Evolutionary conservation across 2,329 filamentous ascomycete species (phyloP).

Genomic region (Rachicladosporium sp.): DNA sequence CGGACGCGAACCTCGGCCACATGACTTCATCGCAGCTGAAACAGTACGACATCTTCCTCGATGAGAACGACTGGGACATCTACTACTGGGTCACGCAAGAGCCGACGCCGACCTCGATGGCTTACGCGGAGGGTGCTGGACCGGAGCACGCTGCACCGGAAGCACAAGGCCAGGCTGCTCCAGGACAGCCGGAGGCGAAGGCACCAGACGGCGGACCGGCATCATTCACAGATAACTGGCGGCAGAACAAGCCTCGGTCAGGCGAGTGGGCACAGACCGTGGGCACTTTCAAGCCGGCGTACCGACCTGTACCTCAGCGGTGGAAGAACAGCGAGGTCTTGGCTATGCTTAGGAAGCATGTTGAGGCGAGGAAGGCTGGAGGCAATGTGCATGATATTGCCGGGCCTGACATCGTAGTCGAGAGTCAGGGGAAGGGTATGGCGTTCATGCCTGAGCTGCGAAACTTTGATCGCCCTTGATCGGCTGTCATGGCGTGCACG

Average conservation of each 20-base stretch:
- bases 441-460: slow-evolving; percentile 41
- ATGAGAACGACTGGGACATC: slow-evolving; percentile 99
- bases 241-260: slow-evolving; percentile 38
- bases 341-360: slow-evolving; percentile 64
- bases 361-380: slow-evolving; percentile 55
- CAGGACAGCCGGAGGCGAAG: slow-evolving; percentile 9
- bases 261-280: slow-evolving; percentile 97
- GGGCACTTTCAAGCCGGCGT: slow-evolving; percentile 86
- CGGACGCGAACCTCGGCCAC: slow-evolving; percentile 58
- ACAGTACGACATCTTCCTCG: slow-evolving; percentile 84
- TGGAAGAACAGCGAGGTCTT: slow-evolving; percentile 81
- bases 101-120: slow-evolving; percentile 45
- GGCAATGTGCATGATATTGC: slow-evolving; percentile 37
- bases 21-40: slow-evolving; percentile 65
- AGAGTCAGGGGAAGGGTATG: slow-evolving; percentile 27
- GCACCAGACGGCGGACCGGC: slow-evolving; percentile 27
- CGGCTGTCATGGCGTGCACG: too few species aligned
- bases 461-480: slow-evolving; percentile 28
- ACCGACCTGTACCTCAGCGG: slow-evolving; percentile 72
- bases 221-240: slow-evolving; percentile 27
- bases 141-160: slow-evolving; percentile 30
- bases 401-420: slow-evolving; percentile 21
- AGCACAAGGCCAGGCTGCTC: slow-evolving; percentile 30
- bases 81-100: slow-evolving; percentile 99
- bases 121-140: slow-evolving; percentile 43